phyloP scores from a whole-genome alignment of 441 rosid genomes.

The Bocquillonia castaneifolia region DNA sequence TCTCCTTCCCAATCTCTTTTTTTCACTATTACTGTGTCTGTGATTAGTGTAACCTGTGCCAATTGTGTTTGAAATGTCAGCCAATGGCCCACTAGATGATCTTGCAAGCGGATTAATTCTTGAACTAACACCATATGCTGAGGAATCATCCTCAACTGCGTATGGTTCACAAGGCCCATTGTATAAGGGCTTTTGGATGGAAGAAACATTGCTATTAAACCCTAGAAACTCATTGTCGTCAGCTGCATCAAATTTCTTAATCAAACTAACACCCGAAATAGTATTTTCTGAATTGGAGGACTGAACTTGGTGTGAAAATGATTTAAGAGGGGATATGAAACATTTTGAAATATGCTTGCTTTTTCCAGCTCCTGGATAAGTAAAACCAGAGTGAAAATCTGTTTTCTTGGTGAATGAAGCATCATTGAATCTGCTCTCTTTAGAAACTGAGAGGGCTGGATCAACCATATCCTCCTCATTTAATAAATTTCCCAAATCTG shows the following conservation, averaged over 20 bases:
- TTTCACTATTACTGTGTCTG: constrained; percentile 23
- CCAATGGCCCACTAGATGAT: constrained; percentile 44
- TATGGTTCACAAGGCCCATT: constrained; percentile 20
- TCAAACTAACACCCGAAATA: constrained; percentile 21
- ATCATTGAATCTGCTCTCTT: constrained; percentile 30
- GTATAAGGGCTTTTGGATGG: constrained; percentile 29
- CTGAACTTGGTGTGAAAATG: constrained; percentile 39
- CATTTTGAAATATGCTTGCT: constrained; percentile 36
- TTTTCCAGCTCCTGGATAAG: constrained; percentile 39
- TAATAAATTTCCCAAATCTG: constrained; percentile 59
- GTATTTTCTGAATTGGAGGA: constrained; percentile 32
- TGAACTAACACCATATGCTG: constrained; percentile 27
- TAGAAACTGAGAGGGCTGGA: constrained; percentile 31
- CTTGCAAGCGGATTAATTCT: constrained; percentile 34
- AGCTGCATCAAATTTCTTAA: constrained; percentile 22
- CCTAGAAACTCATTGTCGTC: not conserved
- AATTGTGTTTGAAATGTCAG: constrained; percentile 59
- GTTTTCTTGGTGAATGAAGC: constrained; percentile 40
- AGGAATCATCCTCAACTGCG: constrained; percentile 24
- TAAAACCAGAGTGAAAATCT: constrained; percentile 27
- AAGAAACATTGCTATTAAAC: constrained; percentile 24
- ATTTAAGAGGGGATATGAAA: constrained; percentile 56
- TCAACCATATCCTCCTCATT: constrained; percentile 39
- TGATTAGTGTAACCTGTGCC: constrained; percentile 22
- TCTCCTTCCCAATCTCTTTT: constrained; percentile 28